These are phyloP conservation scores for Nannochloropsis salina DNA, from an alignment of 108 stramenopile genomes.

Conservation along the genomic window DNA sequence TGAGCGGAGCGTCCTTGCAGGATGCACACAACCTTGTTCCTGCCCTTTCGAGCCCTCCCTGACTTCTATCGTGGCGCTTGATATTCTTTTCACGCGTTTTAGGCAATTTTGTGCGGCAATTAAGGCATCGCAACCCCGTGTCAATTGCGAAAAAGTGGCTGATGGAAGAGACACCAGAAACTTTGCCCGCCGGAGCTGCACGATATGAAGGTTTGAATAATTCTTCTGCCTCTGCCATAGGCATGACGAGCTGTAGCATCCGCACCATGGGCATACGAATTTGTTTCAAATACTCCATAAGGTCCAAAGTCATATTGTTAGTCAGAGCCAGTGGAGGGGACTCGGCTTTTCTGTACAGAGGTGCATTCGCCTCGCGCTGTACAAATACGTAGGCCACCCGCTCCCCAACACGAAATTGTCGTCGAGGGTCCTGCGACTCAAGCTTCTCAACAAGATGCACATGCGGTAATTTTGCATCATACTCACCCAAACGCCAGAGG, in stretches of 20 bases:
- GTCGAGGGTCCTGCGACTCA: neutral
- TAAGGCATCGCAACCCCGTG: neutral
- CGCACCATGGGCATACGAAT: neutral
- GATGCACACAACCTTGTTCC: neutral
- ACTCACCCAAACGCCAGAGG: neutral
- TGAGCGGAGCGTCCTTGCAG: neutral
- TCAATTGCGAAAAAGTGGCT: neutral
- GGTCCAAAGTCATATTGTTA: neutral
- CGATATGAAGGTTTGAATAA: neutral
- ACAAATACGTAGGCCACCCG: neutral
- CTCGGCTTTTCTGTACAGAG: slow-evolving; percentile 2
- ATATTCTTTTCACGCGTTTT: neutral
- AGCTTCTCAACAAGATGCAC: neutral
- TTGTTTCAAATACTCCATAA: neutral
- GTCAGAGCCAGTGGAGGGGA: neutral
- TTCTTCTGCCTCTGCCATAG: slow-evolving; percentile 4
- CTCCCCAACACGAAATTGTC: slow-evolving; percentile 3
- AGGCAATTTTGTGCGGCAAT: neutral
- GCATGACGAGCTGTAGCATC: neutral
- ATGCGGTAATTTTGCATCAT: slow-evolving; percentile 13
- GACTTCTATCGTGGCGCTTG: neutral
- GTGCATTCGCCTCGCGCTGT: neutral
- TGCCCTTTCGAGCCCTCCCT: neutral
- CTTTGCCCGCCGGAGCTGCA: neutral
- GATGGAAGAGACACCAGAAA: neutral